Evolutionary conservation across 805 yeast genomes (phyloP).

Genomic region (Kodamaea leandrae): DNA sequence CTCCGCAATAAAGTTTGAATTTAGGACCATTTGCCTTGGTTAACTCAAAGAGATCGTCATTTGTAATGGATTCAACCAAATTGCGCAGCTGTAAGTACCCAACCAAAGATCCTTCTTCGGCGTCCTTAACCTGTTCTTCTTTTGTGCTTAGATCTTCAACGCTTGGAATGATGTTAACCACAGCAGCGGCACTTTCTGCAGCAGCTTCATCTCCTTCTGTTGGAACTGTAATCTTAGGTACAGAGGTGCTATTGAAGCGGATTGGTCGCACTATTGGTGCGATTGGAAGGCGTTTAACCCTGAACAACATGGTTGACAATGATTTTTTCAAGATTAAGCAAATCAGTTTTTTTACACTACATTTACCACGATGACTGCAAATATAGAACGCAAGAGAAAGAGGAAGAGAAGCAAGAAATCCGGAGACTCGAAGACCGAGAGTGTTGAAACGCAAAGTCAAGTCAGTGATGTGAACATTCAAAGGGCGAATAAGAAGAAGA

Average conservation of each 20-base stretch:
- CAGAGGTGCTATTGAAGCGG: slow-evolving; percentile 1
- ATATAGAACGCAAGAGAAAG: slow-evolving; percentile 21
- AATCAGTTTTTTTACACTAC: not conserved
- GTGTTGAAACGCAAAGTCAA: slow-evolving; percentile 8
- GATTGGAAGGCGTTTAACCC: not conserved
- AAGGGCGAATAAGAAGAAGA: slow-evolving; percentile 16
- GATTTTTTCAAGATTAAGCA: not conserved
- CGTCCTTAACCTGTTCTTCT: slow-evolving; percentile 21
- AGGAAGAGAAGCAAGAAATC: slow-evolving; percentile 31
- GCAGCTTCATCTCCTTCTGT: slow-evolving; percentile 8
- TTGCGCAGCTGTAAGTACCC: slow-evolving; percentile 36
- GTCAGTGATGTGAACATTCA: slow-evolving; percentile 14
- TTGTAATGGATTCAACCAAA: slow-evolving; percentile 38
- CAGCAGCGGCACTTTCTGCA: slow-evolving; percentile 6
- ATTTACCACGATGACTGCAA: slow-evolving; percentile 2
- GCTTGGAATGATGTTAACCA: slow-evolving; percentile 35
- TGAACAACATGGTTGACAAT: not conserved
- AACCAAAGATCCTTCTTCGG: slow-evolving; percentile 28
- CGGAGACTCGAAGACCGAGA: slow-evolving; percentile 7
- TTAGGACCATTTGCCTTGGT: slow-evolving; percentile 30
- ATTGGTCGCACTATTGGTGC: not conserved
- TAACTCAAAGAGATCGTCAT: slow-evolving; percentile 34
- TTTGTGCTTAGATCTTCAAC: slow-evolving; percentile 25
- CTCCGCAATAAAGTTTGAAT: slow-evolving; percentile 82
- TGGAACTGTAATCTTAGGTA: slow-evolving; percentile 4